Conservation (phyloP, 2,329 filamentous ascomycete genomes). For the Colletotrichum sp. region DNA sequence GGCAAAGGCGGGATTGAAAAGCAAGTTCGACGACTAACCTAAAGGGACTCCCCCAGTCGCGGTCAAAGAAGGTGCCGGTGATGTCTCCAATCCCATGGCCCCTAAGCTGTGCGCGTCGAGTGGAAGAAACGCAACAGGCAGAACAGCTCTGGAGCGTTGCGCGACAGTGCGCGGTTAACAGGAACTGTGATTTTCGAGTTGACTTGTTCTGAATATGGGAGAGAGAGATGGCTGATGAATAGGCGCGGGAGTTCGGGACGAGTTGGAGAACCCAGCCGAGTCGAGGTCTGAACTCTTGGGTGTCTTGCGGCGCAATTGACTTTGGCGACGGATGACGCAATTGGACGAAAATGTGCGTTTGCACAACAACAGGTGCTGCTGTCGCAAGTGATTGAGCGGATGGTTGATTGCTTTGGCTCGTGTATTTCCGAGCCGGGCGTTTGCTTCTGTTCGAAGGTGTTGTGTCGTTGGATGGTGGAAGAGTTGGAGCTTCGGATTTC, state of each 20-base stretch:
- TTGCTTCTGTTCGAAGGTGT: not conserved
- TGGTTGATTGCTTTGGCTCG: not conserved
- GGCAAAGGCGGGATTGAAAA: not conserved
- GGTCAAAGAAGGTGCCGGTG: constrained; percentile 10
- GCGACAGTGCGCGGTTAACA: not conserved
- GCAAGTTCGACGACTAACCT: constrained; percentile 9
- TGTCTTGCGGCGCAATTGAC: not conserved
- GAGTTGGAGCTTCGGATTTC: constrained; percentile 3
- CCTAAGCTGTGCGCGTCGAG: not conserved
- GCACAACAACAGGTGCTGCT: not conserved
- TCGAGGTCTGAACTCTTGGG: not conserved
- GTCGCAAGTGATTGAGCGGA: not conserved
- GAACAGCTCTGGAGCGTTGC: not conserved
- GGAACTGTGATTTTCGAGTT: not conserved
- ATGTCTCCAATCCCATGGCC: constrained; percentile 23
- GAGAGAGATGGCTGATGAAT: not conserved
- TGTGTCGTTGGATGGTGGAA: not conserved
- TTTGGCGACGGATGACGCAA: not conserved
- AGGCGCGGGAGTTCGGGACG: not conserved
- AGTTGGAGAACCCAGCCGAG: not conserved
- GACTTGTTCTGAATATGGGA: not conserved
- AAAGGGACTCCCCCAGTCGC: constrained; percentile 14
- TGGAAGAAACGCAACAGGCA: not conserved
- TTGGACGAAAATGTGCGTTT: not conserved
- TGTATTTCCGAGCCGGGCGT: not conserved